Base-by-base conservation (phyloP, 2,329 filamentous ascomycete genomes). In the Venturia nashicola region DNA sequence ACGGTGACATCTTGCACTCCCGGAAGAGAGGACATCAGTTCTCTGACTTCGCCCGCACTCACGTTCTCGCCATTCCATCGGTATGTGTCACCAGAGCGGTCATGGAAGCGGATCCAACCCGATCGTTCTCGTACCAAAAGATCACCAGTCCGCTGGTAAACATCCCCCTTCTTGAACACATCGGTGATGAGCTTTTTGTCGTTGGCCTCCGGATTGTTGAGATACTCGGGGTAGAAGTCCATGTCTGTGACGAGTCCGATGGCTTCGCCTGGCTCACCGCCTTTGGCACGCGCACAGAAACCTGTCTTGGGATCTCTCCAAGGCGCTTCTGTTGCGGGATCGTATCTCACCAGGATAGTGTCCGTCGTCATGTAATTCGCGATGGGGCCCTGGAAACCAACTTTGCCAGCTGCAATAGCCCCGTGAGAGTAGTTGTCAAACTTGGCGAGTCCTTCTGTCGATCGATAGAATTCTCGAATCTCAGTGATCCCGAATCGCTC, bases 1-100 rank as follows among this genome's bases (percentile, higher is more conserved):
- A 79, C 76, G 16, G 77, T 73, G 5, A 76, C 77, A 69, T 79
- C 77, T 48, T 74, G 70, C 9, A 79, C 74, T 4, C 70, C 74
- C 1, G 72, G 68, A 54, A 78, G 72, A 27, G 71, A 70, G 51
- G 75, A 76, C 55, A 79, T 75, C 67, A 77, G 75, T 66, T 78
- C 77, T 60, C 76, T 69, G 34, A 79, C 73, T 65, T 79, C 77
- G 0, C 76, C 77, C 0, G 77, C 77, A 61, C 74, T 77, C 5
- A 79, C 77, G 61, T 79, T 79, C 71, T 79, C 77, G 1, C 77
- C 76, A 66, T 79, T 81, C 81, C 81, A 83, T 11, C 80, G 73
- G 71, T 79, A 83, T 0, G 80, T 82, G 66, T 83, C 80, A 12
- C 80, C 80, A 61, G 82, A 74, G 4, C 81, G 75, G 67, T 80